Evolutionary conservation across 2,329 filamentous ascomycete genomes (phyloP).

Genomic region (Hypoxylon sp.): DNA sequence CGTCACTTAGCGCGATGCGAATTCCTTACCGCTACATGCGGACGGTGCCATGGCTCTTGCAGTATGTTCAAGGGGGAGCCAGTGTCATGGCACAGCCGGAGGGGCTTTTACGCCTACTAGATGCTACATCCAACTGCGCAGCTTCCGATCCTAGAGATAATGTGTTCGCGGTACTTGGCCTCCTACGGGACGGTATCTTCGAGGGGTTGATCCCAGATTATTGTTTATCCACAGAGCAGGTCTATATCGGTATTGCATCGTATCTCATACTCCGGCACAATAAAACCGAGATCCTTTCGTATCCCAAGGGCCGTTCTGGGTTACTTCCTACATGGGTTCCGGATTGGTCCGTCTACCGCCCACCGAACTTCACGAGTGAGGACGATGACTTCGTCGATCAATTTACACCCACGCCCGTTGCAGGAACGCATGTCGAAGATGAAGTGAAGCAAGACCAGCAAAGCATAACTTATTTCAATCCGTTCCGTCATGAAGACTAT

Average conservation of each 20-base stretch:
- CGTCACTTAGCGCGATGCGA: not conserved
- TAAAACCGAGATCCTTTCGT: conserved; percentile 6
- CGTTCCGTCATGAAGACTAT: not conserved
- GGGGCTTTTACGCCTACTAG: conserved; percentile 2
- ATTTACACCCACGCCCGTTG: not conserved
- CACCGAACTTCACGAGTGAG: not conserved
- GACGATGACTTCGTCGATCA: not conserved
- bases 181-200: conserved; percentile 9
- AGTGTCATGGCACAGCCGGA: not conserved
- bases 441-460: not conserved
- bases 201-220: conserved; percentile 21
- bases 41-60: not conserved
- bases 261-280: conserved; percentile 14
- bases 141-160: conserved; percentile 21
- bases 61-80: not conserved
- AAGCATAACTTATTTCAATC: not conserved
- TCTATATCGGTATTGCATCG: conserved; percentile 20
- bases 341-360: conserved; percentile 15
- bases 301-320: not conserved
- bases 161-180: conserved; percentile 20
- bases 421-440: not conserved
- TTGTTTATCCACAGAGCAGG: conserved; percentile 11
- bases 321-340: conserved; percentile 13
- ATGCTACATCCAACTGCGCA: conserved; percentile 6
- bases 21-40: conserved; percentile 4